phyloP scores from a whole-genome alignment of 306 rosid species.

The Gastrolobium bilobum region DNA sequence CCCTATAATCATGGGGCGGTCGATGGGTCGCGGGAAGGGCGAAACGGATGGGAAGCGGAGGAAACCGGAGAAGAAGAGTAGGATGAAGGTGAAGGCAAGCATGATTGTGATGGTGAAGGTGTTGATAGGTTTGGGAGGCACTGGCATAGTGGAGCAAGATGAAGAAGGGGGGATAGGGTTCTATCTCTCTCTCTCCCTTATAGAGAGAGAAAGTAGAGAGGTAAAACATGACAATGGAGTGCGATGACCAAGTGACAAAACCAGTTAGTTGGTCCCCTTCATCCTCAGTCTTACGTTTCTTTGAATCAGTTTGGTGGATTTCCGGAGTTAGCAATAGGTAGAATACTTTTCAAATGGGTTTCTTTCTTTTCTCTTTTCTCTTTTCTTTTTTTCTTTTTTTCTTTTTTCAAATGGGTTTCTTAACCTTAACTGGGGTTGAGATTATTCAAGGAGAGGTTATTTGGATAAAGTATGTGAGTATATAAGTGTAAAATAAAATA shows the following conservation, averaged over 20 bases:
- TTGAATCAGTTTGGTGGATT: too few species aligned
- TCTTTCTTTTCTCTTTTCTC: too few species aligned
- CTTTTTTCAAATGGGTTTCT: too few species aligned
- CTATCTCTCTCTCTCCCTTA: conserved; percentile 28
- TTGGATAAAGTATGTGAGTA: too few species aligned
- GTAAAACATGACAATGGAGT: not conserved
- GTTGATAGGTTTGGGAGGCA: conserved; percentile 61
- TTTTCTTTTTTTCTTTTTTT: too few species aligned
- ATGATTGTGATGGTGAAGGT: conserved; percentile 60
- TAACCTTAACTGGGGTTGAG: too few species aligned
- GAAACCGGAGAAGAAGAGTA: conserved; percentile 74
- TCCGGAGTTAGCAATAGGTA: not conserved
- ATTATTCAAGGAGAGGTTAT: too few species aligned
- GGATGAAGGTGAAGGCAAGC: conserved; percentile 63
- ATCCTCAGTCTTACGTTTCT: not conserved
- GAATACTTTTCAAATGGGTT: too few species aligned
- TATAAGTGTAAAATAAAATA: too few species aligned
- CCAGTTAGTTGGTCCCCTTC: not conserved
- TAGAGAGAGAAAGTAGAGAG: conserved; percentile 21
- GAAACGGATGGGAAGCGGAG: conserved; percentile 71
- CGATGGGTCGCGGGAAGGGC: conserved; percentile 47
- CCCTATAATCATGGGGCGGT: conserved; percentile 14
- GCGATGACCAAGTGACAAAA: not conserved
- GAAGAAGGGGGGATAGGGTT: not conserved
- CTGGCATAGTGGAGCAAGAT: conserved; percentile 57